Base-by-base conservation (phyloP, 2,329 filamentous ascomycete species). In the Intubia oerlemansii region DNA sequence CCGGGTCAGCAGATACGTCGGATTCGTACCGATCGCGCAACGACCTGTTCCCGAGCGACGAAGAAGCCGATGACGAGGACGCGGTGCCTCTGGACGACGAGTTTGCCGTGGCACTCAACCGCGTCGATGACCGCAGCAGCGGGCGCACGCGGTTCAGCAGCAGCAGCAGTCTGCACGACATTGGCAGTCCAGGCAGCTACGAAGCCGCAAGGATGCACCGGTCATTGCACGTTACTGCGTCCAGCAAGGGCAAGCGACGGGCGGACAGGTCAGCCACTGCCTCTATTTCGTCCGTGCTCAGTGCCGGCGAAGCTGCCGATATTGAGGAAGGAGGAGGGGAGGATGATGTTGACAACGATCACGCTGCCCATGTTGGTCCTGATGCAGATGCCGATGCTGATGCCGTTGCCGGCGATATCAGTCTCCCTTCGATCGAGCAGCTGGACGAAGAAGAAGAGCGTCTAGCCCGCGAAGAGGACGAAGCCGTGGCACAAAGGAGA, bases 11-110 rank as follows among this genome's bases (percentile, higher is more conserved):
- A 23, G 74, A 74, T 37, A 92, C 84, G 1, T 76, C 70, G 17
- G 82, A 85, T 45, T 92, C 84, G 5, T 70, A 77, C 37, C 76
- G 84, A 41, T 92, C 82, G 9, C 61, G 85, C 26, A 82, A 82
- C 2, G 85, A 95, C 50, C 56, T 95, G 10, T 88, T 93, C 39
- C 81, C 81, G 0, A 92, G 82, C 41, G 82, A 91, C 36, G 67
- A 63, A 26, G 68, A 74, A 42, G n/a, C n/a, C n/a, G 81, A 84
- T 30, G n/a, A 90, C 37, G 84, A 91, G 46, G 85, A 95, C 49
- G 85, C 85, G 1, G 68, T 92, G n/a, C 79, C 82, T 10, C 53
- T 95, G 12, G 80, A 85, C 41, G 85, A 93, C 44, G 84, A 93
- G 43, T 90, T 95, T 41, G 79, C 82, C 3, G 72, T 91, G 46